phyloP scores from a whole-genome alignment of 805 yeast genomes.

The Jamesozyma hellenica region DNA sequence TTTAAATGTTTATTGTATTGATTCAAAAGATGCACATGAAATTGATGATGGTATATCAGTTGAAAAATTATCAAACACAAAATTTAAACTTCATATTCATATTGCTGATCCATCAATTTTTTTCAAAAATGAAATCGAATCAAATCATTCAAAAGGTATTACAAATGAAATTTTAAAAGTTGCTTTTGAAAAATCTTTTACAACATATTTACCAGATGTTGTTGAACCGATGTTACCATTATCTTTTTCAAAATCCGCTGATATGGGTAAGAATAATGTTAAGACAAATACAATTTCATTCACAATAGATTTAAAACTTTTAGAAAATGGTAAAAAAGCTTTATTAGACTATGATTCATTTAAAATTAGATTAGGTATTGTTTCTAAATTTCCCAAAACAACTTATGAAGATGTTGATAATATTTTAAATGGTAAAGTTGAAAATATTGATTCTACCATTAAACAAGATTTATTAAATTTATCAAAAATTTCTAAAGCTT shows the following conservation, averaged over 20 bases:
- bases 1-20: conserved; percentile 70
- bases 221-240: conserved; percentile 64
- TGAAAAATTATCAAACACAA: conserved; percentile 22
- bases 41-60: conserved; percentile 89
- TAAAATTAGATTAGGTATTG: conserved; percentile 33
- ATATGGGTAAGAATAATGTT: conserved; percentile 37
- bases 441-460: conserved; percentile 2
- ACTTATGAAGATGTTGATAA: conserved; percentile 58
- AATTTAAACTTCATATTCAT: conserved; percentile 50
- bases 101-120: conserved; percentile 83
- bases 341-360: conserved; percentile 20
- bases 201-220: conserved; percentile 63
- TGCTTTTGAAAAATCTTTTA: conserved; percentile 53
- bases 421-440: conserved; percentile 29
- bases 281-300: conserved; percentile 42
- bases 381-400: conserved; percentile 39
- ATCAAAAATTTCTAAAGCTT: conserved; percentile 16
- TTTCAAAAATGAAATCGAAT: conserved; percentile 25
- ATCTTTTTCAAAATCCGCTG: conserved; percentile 39
- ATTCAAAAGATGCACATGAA: conserved; percentile 69
- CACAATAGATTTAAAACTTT: conserved; percentile 26
- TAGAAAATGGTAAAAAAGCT: conserved; percentile 21
- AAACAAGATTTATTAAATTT: conserved; percentile 31
- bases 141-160: neutral
- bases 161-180: conserved; percentile 36